These are phyloP conservation scores for Neofusicoccum sp. DNA, from an alignment of 2,329 filamentous ascomycete species.

Conservation along the genomic window DNA sequence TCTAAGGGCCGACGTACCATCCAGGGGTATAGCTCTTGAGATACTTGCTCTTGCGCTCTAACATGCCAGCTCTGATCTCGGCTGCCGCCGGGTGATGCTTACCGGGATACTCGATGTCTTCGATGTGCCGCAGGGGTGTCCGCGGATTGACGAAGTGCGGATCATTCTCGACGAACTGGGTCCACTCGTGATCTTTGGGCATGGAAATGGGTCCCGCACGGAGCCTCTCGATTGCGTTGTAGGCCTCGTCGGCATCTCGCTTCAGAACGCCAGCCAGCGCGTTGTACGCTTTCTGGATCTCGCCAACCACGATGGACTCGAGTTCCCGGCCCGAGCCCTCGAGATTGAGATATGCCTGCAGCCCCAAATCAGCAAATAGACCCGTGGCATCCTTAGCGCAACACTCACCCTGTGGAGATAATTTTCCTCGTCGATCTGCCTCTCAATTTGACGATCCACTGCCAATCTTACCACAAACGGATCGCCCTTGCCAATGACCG, in stretches of 20 bases:
- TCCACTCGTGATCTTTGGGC: constrained; percentile 92
- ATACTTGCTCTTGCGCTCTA: constrained; percentile 98
- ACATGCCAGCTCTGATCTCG: constrained; percentile 83
- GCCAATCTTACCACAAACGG: constrained; percentile 83
- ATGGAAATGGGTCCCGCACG: constrained; percentile 84
- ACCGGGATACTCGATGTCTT: constrained; percentile 88
- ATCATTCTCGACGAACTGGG: constrained; percentile 73
- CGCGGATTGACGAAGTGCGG: constrained; percentile 85
- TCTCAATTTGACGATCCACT: constrained; percentile 87
- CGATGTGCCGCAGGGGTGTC: constrained; percentile 70
- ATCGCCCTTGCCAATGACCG: constrained; percentile 81
- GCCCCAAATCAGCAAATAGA: constrained; percentile 17
- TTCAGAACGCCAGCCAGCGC: constrained; percentile 89
- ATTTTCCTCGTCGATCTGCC: constrained; percentile 94
- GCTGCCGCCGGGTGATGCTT: constrained; percentile 78
- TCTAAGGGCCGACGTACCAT: constrained; percentile 61
- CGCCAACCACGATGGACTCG: constrained; percentile 92
- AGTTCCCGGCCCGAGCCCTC: constrained; percentile 92
- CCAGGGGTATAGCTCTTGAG: constrained; percentile 95
- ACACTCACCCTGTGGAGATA: constrained; percentile 82
- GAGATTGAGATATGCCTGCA: constrained; percentile 85
- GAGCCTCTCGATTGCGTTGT: constrained; percentile 75
- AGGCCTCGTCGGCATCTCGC: constrained; percentile 81
- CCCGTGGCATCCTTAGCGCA: neutral
- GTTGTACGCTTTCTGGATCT: constrained; percentile 97